These are phyloP conservation scores for Bromus sterilis DNA, from an alignment of 176 grass and related monocot species.

Conservation along the genomic window DNA sequence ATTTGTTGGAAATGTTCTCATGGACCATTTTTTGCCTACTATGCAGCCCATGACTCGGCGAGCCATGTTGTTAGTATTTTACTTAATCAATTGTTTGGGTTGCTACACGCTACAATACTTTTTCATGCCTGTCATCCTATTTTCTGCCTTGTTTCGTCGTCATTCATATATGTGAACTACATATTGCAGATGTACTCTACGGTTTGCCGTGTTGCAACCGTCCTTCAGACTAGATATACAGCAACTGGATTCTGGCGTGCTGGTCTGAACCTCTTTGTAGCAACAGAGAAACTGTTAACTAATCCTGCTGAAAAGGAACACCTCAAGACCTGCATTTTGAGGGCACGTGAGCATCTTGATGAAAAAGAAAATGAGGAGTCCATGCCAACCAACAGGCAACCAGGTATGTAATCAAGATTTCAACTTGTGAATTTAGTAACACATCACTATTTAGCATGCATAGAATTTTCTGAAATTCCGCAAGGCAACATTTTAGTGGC, in stretches of 20 bases:
- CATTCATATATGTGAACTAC: not conserved
- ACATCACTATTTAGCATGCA: not conserved
- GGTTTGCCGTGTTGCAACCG: slow-evolving; percentile 65
- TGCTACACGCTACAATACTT: not conserved
- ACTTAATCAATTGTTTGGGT: not conserved
- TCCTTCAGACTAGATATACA: slow-evolving; percentile 89
- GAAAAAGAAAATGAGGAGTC: slow-evolving; percentile 60
- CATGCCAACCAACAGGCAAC: slow-evolving; percentile 39
- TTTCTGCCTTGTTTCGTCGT: not conserved
- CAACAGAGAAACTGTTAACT: slow-evolving; percentile 53
- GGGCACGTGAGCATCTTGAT: slow-evolving; percentile 59
- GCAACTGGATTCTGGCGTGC: slow-evolving; percentile 77
- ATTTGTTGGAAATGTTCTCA: not conserved
- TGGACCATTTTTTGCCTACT: not conserved
- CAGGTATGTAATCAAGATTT: slow-evolving; percentile 50
- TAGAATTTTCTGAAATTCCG: not conserved
- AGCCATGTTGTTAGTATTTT: not conserved
- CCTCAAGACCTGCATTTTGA: slow-evolving; percentile 62
- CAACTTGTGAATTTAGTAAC: not conserved
- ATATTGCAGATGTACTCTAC: slow-evolving; percentile 61
- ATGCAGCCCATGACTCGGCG: not conserved
- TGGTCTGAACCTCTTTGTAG: slow-evolving; percentile 78
- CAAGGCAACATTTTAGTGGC: not conserved
- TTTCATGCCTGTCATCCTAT: not conserved
- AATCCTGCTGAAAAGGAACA: slow-evolving; percentile 51